Base-by-base conservation (phyloP, 768 basidiomycete genomes). In the Naganishia randhawae region DNA sequence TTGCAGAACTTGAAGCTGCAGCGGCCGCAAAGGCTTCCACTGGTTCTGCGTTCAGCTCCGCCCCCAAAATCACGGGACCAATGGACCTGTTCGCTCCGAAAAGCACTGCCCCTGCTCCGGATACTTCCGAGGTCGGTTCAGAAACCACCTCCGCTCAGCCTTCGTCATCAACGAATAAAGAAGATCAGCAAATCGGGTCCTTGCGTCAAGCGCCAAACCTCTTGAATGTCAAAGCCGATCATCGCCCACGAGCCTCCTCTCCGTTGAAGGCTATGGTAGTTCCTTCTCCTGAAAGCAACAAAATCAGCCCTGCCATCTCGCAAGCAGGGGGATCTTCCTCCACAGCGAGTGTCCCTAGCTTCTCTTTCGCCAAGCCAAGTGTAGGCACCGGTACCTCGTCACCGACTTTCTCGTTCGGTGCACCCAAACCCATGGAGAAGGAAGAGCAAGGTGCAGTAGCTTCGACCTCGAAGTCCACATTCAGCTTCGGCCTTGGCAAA, bases 1-100 rank as follows among this genome's bases (percentile, higher is more conserved):
- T 61, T 22, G 37, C 19, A 16, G 57, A 39, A 11, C n/a, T 61
- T 6, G 57, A 61, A 39, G 37, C 17, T 25, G 35, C 57, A 25
- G 45, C 45, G 11, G 57, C 57, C 1, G 57, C 37, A 25, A 61
- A 35, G 57, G 37, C 22, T 6, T 39, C 31, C 16, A 16, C 29
- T 17, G 54, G 32, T 1, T 55, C 54, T 1, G 54, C 54, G 29
- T 55, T 55, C 33, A 35, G 57, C 14, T n/a, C 57, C 19, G 57
- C 37, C 4, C 57, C 57, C n/a, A 61, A 61, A 29, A 61, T 61
- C 27, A 25, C 37, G 9, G 57, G 57, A 2, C 57, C 57, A 27
- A 61, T 61, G 57, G 57, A 61, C 27, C 27, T 61, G 57, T 61
- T 61, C 27, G 57, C 57, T 37, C 57, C 57, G 32, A 55, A 61